These are phyloP conservation scores for Eustoma russellianum DNA, from an alignment of 257 asterid genomes.

Conservation along the genomic window DNA sequence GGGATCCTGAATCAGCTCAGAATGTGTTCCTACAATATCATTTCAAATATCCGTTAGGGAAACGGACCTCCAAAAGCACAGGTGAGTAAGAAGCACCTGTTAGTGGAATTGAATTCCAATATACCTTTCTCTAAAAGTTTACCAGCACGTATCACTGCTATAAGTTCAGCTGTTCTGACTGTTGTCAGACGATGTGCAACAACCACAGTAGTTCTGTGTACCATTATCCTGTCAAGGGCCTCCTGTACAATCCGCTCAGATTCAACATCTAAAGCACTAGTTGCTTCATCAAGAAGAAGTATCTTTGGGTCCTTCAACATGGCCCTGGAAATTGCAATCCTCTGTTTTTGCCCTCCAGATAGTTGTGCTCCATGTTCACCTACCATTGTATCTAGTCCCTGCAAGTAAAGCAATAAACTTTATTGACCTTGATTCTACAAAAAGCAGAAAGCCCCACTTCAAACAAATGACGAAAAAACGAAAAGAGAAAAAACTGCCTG, in stretches of 20 bases:
- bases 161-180: slow-evolving; percentile 54
- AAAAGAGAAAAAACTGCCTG: slow-evolving; percentile 15
- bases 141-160: slow-evolving; percentile 54
- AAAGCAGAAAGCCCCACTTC: too few relatives aligned
- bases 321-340: slow-evolving; percentile 6
- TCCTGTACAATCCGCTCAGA: slow-evolving; percentile 54
- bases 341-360: slow-evolving; percentile 54
- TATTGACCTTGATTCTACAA: too few relatives aligned
- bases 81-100: too few relatives aligned
- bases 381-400: slow-evolving; percentile 69
- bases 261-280: slow-evolving; percentile 65
- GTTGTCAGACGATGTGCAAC: slow-evolving; percentile 69
- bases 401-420: neutral
- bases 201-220: slow-evolving; percentile 42
- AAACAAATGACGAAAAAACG: too few relatives aligned
- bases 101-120: too few relatives aligned
- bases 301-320: too few relatives aligned
- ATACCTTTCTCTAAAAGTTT: slow-evolving; percentile 56
- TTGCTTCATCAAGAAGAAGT: slow-evolving; percentile 43
- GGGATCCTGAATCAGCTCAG: slow-evolving; percentile 45
- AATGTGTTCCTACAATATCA: slow-evolving; percentile 51
- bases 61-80: too few relatives aligned
- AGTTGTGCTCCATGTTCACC: slow-evolving; percentile 68
- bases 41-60: too few relatives aligned
- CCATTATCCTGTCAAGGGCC: slow-evolving; percentile 33